Percentiles rank a stretch among this genome's conserved stretches.
These are phyloP conservation scores for Boletellus emodensis DNA, from an alignment of 768 basidiomycete species.

Conservation along the genomic window DNA sequence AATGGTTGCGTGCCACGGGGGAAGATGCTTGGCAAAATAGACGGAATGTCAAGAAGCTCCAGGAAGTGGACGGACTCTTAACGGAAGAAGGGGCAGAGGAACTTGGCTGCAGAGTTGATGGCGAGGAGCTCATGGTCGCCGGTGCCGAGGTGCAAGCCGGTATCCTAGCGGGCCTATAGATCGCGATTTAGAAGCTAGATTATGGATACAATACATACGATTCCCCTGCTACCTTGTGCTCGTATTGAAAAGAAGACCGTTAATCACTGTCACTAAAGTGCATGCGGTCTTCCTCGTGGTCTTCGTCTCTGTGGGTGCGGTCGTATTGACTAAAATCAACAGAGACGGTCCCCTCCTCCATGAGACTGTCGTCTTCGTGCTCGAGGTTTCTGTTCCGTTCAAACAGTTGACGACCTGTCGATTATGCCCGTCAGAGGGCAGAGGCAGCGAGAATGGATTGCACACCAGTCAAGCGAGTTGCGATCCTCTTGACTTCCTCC, in stretches of 20 bases:
- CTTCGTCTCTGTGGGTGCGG: conserved; percentile 48
- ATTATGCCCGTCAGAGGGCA: conserved; percentile 5
- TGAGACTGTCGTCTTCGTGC: conserved; percentile 68
- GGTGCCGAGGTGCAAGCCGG: conserved; percentile 51
- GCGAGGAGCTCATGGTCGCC: conserved; percentile 49
- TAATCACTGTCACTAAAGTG: conserved; percentile 88
- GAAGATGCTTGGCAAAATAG: conserved; percentile 45
- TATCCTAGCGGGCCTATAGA: conserved; percentile 59
- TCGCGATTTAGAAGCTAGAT: conserved; percentile 11
- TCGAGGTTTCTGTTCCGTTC: conserved; percentile 72
- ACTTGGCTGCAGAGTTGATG: conserved; percentile 57
- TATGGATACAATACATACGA: conserved; percentile 8
- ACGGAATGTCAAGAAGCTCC: conserved; percentile 32
- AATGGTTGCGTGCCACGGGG: conserved; percentile 62
- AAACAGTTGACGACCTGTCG: conserved; percentile 87
- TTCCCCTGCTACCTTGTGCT: conserved; percentile 4
- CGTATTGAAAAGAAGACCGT: conserved; percentile 11
- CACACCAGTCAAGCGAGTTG: conserved; percentile 66
- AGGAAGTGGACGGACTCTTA: conserved; percentile 56
- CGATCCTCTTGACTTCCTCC: conserved; percentile 73
- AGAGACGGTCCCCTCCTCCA: conserved; percentile 83
- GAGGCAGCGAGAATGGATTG: background rate
- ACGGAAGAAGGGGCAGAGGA: conserved; percentile 53
- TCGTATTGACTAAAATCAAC: conserved; percentile 92
- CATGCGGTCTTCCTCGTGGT: conserved; percentile 60